phyloP scores from a whole-genome alignment of 164 flowering plant species.

The Warburgia ugandensis region DNA sequence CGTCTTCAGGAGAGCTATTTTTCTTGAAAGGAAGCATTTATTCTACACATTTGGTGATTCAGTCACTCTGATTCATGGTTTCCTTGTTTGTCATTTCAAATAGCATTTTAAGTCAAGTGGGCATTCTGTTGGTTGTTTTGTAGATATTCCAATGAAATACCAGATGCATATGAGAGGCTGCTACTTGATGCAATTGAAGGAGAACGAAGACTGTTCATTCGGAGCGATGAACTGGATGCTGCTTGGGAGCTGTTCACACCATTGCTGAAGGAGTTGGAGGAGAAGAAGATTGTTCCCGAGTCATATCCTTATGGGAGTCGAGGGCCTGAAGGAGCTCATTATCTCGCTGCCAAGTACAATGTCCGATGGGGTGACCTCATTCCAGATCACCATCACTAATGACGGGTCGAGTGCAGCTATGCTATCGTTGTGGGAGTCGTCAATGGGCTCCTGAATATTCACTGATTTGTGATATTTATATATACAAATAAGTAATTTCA shows the following conservation, averaged over 20 bases:
- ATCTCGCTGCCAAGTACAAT: slow-evolving; percentile 81
- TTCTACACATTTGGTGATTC: too few relatives aligned
- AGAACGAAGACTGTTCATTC: slow-evolving; percentile 76
- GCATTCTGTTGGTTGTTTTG: too few relatives aligned
- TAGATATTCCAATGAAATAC: slow-evolving; percentile 83
- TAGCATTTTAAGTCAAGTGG: too few relatives aligned
- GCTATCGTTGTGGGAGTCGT: too few relatives aligned
- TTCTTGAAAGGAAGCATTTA: too few relatives aligned
- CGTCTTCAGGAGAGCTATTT: too few relatives aligned
- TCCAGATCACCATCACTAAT: slow-evolving; percentile 28
- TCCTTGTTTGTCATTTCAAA: too few relatives aligned
- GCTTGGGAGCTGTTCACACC: slow-evolving; percentile 94
- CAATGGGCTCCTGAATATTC: too few relatives aligned
- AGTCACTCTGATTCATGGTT: too few relatives aligned
- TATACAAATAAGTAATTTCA: too few relatives aligned
- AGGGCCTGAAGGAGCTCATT: slow-evolving; percentile 99
- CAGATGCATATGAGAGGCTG: slow-evolving; percentile 95
- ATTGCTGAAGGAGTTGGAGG: slow-evolving; percentile 66
- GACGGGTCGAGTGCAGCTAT: too few relatives aligned
- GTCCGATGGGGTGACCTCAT: slow-evolving; percentile 86
- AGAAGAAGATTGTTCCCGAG: slow-evolving; percentile 74
- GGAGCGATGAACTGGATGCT: slow-evolving; percentile 91
- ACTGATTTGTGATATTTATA: too few relatives aligned
- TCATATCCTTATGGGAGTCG: slow-evolving; percentile 89
- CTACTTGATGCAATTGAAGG: slow-evolving; percentile 91